Percentiles rank a stretch among this genome's conserved stretches.
Evolutionary conservation across 2,329 filamentous ascomycete species (phyloP).

Genomic region (Clarireedia paspali): DNA sequence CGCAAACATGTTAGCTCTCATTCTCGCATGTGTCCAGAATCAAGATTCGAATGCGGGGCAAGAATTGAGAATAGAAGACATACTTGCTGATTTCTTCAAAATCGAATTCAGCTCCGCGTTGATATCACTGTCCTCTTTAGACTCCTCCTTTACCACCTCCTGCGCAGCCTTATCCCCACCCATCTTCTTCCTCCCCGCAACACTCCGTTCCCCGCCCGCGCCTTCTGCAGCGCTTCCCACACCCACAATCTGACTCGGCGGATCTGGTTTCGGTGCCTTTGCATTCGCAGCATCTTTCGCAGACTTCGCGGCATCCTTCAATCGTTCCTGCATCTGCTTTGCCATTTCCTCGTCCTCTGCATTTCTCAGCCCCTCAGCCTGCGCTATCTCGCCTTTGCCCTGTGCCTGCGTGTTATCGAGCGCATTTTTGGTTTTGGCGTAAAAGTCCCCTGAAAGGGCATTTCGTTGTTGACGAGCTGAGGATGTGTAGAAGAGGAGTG

Average conservation of each 20-base stretch:
- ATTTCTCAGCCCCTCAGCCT: background rate
- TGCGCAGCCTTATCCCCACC: slow-evolving; percentile 23
- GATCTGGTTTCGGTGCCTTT: slow-evolving; percentile 55
- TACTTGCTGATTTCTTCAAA: slow-evolving; percentile 78
- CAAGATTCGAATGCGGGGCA: background rate
- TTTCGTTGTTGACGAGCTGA: slow-evolving; percentile 42
- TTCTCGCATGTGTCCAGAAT: background rate
- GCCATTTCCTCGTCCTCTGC: slow-evolving; percentile 50
- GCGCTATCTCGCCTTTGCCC: slow-evolving; percentile 1
- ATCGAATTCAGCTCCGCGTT: slow-evolving; percentile 70
- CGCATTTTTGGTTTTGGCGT: slow-evolving; percentile 50
- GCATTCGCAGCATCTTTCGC: slow-evolving; percentile 62
- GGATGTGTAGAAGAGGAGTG: slow-evolving; percentile 67
- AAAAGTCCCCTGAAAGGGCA: slow-evolving; percentile 45
- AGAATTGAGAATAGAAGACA: slow-evolving; percentile 23
- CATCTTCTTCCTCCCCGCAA: slow-evolving; percentile 45
- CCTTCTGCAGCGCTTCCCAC: slow-evolving; percentile 29
- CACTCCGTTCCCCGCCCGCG: slow-evolving; percentile 29
- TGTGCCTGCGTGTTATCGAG: slow-evolving; percentile 30
- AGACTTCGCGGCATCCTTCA: slow-evolving; percentile 61
- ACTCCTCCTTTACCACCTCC: slow-evolving; percentile 27
- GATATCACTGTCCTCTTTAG: slow-evolving; percentile 50
- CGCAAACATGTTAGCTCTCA: slow-evolving; percentile 2
- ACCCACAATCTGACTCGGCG: slow-evolving; percentile 47
- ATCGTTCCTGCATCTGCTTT: slow-evolving; percentile 49